phyloP scores from a whole-genome alignment of 345 rosid genomes.

The Capsella bursapastoris region DNA sequence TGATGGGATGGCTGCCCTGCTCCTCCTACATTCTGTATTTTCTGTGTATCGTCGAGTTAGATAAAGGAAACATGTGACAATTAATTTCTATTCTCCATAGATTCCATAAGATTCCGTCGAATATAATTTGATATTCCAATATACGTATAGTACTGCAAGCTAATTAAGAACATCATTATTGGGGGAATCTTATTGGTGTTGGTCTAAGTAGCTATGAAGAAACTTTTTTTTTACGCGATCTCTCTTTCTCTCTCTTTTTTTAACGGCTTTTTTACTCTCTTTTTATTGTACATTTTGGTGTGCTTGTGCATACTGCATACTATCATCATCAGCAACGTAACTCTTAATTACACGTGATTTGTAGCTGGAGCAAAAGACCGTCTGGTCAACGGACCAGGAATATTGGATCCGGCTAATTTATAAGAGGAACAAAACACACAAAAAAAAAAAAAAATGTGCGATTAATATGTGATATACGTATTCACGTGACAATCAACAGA shows the following conservation, averaged over 20 bases:
- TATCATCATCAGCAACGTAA: background rate
- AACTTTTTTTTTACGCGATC: too few relatives aligned
- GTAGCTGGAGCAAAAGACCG: constrained; percentile 15
- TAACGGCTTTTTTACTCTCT: background rate
- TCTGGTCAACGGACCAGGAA: constrained; percentile 28
- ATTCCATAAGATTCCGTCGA: constrained; percentile 23
- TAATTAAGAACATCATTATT: too few relatives aligned
- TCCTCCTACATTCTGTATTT: background rate
- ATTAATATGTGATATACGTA: constrained; percentile 33
- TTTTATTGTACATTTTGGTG: background rate
- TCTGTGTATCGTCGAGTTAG: background rate
- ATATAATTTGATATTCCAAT: constrained; percentile 12
- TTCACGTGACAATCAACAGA: constrained; percentile 4
- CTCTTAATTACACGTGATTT: constrained; percentile 35
- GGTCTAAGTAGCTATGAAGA: too few relatives aligned
- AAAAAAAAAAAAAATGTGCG: constrained; percentile 9
- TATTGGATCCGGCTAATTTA: constrained; percentile 11
- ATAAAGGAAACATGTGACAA: background rate
- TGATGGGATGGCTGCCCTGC: constrained; percentile 10
- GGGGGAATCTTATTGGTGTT: too few relatives aligned
- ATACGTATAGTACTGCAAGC: background rate
- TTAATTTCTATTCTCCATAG: constrained; percentile 24
- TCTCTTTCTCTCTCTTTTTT: too few relatives aligned
- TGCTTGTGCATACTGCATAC: too few relatives aligned
- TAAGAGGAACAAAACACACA: background rate